Base-by-base conservation (phyloP, 176 grass and related monocot species). In the Eleusine indica region DNA sequence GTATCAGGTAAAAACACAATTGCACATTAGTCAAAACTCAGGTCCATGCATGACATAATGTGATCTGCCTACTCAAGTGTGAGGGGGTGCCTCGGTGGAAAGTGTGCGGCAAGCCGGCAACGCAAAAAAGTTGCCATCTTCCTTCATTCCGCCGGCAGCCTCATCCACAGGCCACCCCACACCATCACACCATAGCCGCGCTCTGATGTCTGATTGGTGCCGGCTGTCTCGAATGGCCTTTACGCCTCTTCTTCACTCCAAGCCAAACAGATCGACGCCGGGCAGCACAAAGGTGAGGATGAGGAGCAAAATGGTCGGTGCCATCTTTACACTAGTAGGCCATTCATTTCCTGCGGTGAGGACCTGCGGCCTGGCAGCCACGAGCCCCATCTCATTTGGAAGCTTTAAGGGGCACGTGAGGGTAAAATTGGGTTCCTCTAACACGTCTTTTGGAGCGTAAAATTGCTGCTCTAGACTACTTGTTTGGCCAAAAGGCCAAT, bases 331-430 rank as follows among this genome's bases (percentile, higher is more conserved):
- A 49, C 63, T 21, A 30, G 28, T 44, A 44, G 44, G 9, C 57
- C 29, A 67, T 82, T 86, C 88, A 89, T 78, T 86, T 78, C 57
- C 73, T 3, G 22, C 8, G 72, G 54, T 82, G 78, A 40, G 29
- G 28, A 68, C 38, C 2, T 18, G 49, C 38, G 56, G 65, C 22
- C 62, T 11, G 58, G 76, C 51, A 28, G 56, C 57, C 28, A 51
- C 18, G 61, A 72, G 18, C 41, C 63, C 30, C 5, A 4, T 2
- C 21, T 37, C n/a, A 37, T 85, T 76, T 71, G 54, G 77, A 85
- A 81, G 70, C 62, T 84, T 60, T 75, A 88, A 44, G 54, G 40
- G 6, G 52, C 44, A 56, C 49, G 32, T 32, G 56, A 51, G 0
- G 0, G 44, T 47, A 9, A 47, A 47, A 47, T 47, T 10, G 44